Evolutionary conservation across 2,329 filamentous ascomycete species (phyloP).

Genomic region (Rutstroemia sp.): DNA sequence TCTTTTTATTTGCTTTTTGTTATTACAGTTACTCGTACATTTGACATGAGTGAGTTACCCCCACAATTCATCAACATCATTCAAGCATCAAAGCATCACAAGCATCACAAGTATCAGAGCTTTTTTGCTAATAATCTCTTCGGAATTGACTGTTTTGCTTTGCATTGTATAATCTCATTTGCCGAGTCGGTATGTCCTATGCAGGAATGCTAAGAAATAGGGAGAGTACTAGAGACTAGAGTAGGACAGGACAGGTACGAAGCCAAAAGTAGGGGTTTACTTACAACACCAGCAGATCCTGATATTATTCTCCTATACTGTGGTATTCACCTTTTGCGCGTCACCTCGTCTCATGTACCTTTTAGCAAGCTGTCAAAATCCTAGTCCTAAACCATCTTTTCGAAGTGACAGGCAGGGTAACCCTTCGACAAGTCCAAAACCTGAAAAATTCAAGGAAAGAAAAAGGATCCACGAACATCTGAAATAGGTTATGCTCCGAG

Average conservation of each 20-base stretch:
- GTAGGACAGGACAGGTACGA: neutral
- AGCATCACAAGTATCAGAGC: neutral
- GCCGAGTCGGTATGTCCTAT: neutral
- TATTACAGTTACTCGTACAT: neutral
- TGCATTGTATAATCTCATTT: neutral
- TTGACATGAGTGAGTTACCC: neutral
- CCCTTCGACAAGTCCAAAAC: conserved; percentile 17
- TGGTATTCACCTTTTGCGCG: conserved; percentile 22
- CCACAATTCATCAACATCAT: neutral
- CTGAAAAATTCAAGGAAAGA: conserved; percentile 16
- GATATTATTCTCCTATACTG: conserved; percentile 7
- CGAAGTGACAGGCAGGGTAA: conserved; percentile 24
- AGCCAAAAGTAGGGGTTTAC: neutral
- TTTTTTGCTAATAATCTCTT: no score
- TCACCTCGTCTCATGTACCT: conserved; percentile 28
- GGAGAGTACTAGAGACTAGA: no score
- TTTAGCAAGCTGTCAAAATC: conserved; percentile 25
- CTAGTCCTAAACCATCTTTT: conserved; percentile 24
- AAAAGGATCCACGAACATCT: conserved; percentile 16
- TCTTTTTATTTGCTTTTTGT: neutral
- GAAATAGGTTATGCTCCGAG: conserved; percentile 27
- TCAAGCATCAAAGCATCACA: neutral
- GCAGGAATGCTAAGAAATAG: neutral
- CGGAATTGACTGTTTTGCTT: no score
- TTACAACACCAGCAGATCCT: conserved; percentile 17